These are phyloP conservation scores for Tetrapyrgos nigripes DNA, from an alignment of 1,284 basidiomycete genomes.

Conservation along the genomic window DNA sequence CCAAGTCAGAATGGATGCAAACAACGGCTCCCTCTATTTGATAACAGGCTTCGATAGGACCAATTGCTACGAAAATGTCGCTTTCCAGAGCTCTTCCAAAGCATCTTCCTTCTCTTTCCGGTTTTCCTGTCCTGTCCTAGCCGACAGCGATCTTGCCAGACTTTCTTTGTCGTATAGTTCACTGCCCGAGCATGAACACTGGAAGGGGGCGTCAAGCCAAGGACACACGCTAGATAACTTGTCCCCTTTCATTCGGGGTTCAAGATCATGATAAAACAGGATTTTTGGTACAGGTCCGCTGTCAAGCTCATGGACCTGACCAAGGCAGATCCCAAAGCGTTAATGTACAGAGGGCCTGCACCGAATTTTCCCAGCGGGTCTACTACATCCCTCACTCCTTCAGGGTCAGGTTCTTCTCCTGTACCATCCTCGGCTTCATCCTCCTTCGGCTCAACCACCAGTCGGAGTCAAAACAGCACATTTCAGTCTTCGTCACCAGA, in stretches of 20 bases:
- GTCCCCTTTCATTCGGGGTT: background rate
- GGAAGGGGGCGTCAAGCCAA: background rate
- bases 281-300: background rate
- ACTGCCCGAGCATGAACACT: background rate
- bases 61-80: background rate
- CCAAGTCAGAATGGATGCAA: background rate
- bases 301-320: background rate
- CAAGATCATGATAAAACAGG: background rate
- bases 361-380: too few species aligned
- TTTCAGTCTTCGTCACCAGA: too few species aligned
- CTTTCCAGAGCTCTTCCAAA: background rate
- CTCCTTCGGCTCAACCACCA: too few species aligned
- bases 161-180: background rate
- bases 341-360: too few species aligned
- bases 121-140: background rate
- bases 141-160: background rate
- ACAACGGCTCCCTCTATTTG: slow-evolving; percentile 3
- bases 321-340: background rate
- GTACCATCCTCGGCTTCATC: too few species aligned
- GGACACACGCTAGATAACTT: background rate
- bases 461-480: too few species aligned
- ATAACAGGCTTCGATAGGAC: slow-evolving; percentile 4
- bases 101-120: background rate
- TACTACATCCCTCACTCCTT: background rate
- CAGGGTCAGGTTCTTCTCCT: background rate